phyloP scores from a whole-genome alignment of 2,329 filamentous ascomycete genomes.

The Fusarium nodosum region DNA sequence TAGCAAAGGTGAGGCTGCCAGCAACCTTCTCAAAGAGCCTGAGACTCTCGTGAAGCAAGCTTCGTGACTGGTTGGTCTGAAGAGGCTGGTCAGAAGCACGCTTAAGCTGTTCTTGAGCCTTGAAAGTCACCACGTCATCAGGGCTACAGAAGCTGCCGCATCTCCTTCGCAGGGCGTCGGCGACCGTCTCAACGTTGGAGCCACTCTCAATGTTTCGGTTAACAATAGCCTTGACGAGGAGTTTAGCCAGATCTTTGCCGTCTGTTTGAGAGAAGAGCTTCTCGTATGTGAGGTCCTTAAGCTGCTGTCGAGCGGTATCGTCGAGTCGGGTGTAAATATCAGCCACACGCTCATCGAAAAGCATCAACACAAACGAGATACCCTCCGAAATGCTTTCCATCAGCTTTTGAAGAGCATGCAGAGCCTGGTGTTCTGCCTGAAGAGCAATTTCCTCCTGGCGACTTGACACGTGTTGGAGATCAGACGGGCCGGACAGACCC shows the following conservation, averaged over 20 bases:
- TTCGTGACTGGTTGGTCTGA: slow-evolving; percentile 81
- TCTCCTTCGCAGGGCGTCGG: slow-evolving; percentile 89
- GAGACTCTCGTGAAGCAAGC: slow-evolving; percentile 88
- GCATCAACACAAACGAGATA: slow-evolving; percentile 93
- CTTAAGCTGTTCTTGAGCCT: slow-evolving; percentile 95
- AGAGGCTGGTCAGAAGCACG: slow-evolving; percentile 82
- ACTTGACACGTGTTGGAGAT: slow-evolving; percentile 80
- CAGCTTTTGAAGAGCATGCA: slow-evolving; percentile 86
- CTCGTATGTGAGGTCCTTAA: slow-evolving; percentile 87
- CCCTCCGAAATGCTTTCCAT: slow-evolving; percentile 95
- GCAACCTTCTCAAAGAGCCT: slow-evolving; percentile 91
- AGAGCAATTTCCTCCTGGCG: slow-evolving; percentile 92
- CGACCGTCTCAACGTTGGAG: slow-evolving; percentile 96
- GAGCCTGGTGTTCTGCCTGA: slow-evolving; percentile 92
- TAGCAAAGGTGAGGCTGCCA: slow-evolving; percentile 81
- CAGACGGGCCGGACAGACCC: slow-evolving; percentile 90
- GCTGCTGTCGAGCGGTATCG: slow-evolving; percentile 74
- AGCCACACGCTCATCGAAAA: slow-evolving; percentile 92
- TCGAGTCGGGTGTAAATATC: slow-evolving; percentile 87
- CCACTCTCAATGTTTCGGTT: slow-evolving; percentile 98
- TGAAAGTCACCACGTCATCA: slow-evolving; percentile 98
- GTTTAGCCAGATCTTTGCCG: slow-evolving; percentile 91
- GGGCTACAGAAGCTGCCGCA: slow-evolving; percentile 98
- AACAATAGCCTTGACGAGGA: slow-evolving; percentile 96
- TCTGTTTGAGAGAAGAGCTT: slow-evolving; percentile 82